Percentiles rank a stretch among this genome's conserved stretches.
These are phyloP conservation scores for Phytophthora podocarpi DNA, from an alignment of 352 stramenopile species.

Conservation along the genomic window DNA sequence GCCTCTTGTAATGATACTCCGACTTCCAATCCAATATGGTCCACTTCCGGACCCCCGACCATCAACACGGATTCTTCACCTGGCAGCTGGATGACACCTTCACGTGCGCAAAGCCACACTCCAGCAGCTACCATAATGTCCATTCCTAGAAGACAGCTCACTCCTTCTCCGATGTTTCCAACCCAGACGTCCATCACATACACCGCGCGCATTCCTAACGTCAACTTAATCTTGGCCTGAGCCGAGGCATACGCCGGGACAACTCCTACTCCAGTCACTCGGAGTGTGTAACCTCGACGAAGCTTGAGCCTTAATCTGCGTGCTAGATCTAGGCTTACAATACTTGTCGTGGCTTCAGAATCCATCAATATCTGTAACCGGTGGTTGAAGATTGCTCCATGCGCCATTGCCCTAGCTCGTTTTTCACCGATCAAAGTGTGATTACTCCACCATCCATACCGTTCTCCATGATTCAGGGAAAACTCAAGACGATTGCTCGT, in stretches of 20 bases:
- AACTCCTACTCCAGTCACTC: background rate
- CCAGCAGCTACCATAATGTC: background rate
- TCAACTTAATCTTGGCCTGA: background rate
- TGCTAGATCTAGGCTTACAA: background rate
- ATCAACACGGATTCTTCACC: no score
- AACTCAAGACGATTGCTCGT: slow-evolving; percentile 1
- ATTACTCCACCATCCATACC: slow-evolving; percentile 13
- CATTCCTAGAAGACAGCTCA: background rate
- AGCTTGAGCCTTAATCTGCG: background rate
- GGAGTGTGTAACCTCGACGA: background rate
- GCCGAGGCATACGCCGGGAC: background rate
- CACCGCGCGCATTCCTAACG: background rate
- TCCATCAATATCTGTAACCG: slow-evolving; percentile 8
- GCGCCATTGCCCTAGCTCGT: background rate
- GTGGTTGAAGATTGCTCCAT: slow-evolving; percentile 25
- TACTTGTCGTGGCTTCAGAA: slow-evolving; percentile 23
- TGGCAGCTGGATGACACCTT: background rate
- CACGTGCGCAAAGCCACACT: background rate
- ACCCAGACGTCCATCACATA: background rate
- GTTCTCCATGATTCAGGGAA: background rate
- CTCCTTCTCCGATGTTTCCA: background rate
- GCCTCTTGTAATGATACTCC: background rate
- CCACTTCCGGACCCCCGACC: no score
- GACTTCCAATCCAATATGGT: background rate
- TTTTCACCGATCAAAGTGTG: background rate